Evolutionary conservation across 2,329 filamentous ascomycete species (phyloP).

Genomic region (Aurifilum marmelostoma): DNA sequence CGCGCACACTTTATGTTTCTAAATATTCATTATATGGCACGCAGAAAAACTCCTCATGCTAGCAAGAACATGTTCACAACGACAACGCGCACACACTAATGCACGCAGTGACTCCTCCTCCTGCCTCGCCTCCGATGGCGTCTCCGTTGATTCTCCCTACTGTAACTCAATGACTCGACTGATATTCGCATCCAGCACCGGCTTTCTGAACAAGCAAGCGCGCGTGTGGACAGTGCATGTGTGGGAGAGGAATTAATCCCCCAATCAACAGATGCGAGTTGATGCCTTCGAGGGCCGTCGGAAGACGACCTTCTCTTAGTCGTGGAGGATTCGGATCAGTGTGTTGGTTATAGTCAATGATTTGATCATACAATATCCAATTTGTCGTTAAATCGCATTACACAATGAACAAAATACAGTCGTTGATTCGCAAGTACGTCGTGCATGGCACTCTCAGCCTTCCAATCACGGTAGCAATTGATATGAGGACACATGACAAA

Average conservation of each 20-base stretch:
- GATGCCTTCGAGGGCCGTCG: neutral
- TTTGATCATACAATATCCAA: neutral
- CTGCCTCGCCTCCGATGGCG: neutral
- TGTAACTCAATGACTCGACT: neutral
- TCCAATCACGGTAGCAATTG: too few species aligned
- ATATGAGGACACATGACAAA: too few species aligned
- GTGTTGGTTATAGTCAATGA: too few species aligned
- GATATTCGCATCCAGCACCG: neutral
- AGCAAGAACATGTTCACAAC: neutral
- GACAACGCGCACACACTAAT: neutral
- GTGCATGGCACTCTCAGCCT: too few species aligned
- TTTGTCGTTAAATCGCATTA: too few species aligned
- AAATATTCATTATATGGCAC: neutral
- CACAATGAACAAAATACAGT: too few species aligned
- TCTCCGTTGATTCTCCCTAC: neutral
- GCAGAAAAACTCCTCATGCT: neutral
- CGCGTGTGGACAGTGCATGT: neutral
- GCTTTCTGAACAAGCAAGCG: neutral
- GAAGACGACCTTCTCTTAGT: neutral
- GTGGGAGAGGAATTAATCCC: neutral
- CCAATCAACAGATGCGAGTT: neutral
- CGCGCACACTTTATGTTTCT: neutral
- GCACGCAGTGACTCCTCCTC: neutral
- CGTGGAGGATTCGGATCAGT: neutral
- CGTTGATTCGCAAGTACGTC: too few species aligned